Evolutionary conservation across 768 basidiomycete genomes (phyloP), one percentile per base, ranked within the genome.

Genomic region (Phanerochaete carnosa): DNA sequence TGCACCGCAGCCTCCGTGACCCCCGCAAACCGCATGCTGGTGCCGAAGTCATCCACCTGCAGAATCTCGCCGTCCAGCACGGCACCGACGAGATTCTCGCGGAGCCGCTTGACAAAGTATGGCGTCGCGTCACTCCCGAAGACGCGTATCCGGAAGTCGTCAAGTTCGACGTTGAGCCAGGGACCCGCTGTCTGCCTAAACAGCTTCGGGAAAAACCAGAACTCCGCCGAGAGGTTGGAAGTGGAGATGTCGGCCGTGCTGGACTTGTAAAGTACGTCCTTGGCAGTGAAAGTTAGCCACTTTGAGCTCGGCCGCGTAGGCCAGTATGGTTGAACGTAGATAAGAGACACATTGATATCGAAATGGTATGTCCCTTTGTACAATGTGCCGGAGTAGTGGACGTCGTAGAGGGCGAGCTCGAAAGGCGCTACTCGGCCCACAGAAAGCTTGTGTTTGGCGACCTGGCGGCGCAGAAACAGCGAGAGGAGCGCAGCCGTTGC

Each of bases 191-290:
- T 75, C 58, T 73, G 69, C 22, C 74, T 62, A 57, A 76, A 75
- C 51, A 74, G 63, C 8, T 71, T 64, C 5, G 80, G 80, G 64
- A 78, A 75, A 58, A 81, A 62, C 70, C 74, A 77, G 29, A 78
- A 51, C 22, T 69, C 67, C 25, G 69, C 60, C 22, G 68, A 54
- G 11, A 75, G 19, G 15, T 47, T 37, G 4, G 62, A 50, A 13
- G 73, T 50, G 33, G 69, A 66, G 33, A 72, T 53, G 61, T 70
- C 59, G 51, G 60, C 68, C 19, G 65, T 62, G 4, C 60, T 33
- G 47, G 76, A 75, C 46, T 63, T 65, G 64, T 75, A 77, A 35
- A 75, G 66, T 45, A 74, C 69, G 45, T 70, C 65, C 23, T 68
- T 23, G 22, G 68, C 61, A 15, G 61, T 65, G 45, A 76, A 56